Evolutionary conservation across 202 grass and related monocot genomes (phyloP), one percentile per base, ranked within the genome.

Genomic region (Schoenoplectus tabernaemontani): DNA sequence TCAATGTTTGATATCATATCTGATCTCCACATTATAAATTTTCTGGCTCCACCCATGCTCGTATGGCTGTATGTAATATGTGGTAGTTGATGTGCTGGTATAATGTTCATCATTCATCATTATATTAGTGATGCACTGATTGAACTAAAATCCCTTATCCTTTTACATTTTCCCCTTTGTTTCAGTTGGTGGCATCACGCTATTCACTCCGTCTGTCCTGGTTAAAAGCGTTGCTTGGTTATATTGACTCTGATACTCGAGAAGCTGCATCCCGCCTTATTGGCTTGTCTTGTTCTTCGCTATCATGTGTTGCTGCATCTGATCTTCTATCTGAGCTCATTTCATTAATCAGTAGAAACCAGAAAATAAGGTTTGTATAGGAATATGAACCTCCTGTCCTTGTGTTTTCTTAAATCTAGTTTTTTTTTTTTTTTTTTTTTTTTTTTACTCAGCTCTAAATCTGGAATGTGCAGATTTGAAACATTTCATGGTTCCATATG

Each of bases 201-300:
- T 93, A 97, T 85, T 88, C 87, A 37, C 87, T 83, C 15, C 88
- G 85, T 73, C 22, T 97, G 78, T 54, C 60, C 79, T 97, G 93
- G 91, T 82, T 97, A 66, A 91, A 75, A 79, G 28, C 53, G 85
- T 80, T 97, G 81, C 68, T 97, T 54, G 82, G 89, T 81, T 91
- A 97, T 88, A 84, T 90, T 67, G 89, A 97, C 86, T 85, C 91
- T 75, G 94, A 93, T 86, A 90, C 94, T 84, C 89, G 94, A 59
- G 94, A 93, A 93, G 89, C 89, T 78, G 82, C 82, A 4, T 86
- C 94, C 0, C 64, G 89, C 47, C 77, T 97, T 51, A 81, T 93
- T 78, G 94, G 94, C 54, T 80, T 97, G 80, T 78, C 88, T 81
- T 90, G 88, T 90, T 82, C 87, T 78, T 82, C 91, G 57, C 82